phyloP scores from a whole-genome alignment of 169 alveolate species.

The Plasmodium billcollinsi region DNA sequence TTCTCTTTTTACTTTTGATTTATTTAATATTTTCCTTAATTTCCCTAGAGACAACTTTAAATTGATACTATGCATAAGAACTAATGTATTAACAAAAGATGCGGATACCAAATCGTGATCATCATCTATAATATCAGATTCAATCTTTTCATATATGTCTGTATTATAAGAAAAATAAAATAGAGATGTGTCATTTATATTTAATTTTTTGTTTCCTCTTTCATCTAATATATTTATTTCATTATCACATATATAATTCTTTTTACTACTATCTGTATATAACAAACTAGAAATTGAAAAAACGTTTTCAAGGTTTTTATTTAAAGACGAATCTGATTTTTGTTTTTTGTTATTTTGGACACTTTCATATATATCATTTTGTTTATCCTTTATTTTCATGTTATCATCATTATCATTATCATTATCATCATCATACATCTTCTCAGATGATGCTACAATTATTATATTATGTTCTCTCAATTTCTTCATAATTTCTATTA shows the following conservation, averaged over 20 bases:
- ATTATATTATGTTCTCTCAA: constrained; percentile 5
- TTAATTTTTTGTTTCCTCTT: not conserved
- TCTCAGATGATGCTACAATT: constrained; percentile 9
- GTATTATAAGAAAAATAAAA: constrained; percentile 18
- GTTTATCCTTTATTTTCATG: not conserved
- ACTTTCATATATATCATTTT: too few relatives aligned
- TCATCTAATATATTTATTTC: not conserved
- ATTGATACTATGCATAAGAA: constrained; percentile 9
- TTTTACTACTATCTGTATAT: not conserved
- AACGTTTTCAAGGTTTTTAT: constrained; percentile 21
- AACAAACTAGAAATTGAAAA: constrained; percentile 23
- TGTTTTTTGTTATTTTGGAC: too few relatives aligned
- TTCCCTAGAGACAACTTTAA: constrained; percentile 10
- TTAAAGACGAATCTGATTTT: not conserved
- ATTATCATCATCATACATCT: not conserved
- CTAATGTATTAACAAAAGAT: constrained; percentile 18
- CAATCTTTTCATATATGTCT: not conserved
- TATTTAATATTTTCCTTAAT: constrained; percentile 16
- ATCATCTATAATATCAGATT: not conserved
- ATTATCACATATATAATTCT: not conserved
- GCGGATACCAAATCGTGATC: constrained; percentile 13
- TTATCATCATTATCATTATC: not conserved
- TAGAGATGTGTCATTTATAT: constrained; percentile 3
- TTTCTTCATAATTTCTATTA: constrained; percentile 21
- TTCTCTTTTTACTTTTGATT: not conserved